Percentiles rank a stretch among this genome's conserved stretches.
phyloP scores from a whole-genome alignment of 2,329 filamentous ascomycete genomes.

The Dichotomopilus funicola region DNA sequence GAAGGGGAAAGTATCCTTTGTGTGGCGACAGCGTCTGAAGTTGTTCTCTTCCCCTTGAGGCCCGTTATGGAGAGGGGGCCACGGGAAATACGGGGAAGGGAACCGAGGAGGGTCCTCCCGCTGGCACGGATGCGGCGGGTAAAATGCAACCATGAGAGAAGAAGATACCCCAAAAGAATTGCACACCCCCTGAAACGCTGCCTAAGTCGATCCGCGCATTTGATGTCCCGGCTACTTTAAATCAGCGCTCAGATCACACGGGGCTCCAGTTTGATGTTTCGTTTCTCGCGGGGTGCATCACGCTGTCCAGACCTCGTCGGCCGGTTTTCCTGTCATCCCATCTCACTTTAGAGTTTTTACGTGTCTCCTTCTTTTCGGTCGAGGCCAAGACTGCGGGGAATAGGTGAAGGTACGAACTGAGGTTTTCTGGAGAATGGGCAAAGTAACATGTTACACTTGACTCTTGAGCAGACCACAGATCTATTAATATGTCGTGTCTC shows the following conservation, averaged over 20 bases:
- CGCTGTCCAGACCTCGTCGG: no score
- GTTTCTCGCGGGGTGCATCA: conserved; percentile 8
- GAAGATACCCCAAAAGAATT: not conserved
- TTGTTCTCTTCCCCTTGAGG: not conserved
- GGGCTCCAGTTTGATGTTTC: conserved; percentile 5
- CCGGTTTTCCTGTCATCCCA: not conserved
- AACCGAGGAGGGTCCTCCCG: not conserved
- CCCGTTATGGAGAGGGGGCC: not conserved
- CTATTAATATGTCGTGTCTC: no score
- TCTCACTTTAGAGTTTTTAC: not conserved
- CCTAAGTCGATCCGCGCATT: not conserved
- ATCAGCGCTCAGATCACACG: not conserved
- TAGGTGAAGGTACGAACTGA: no score
- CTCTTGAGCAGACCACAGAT: no score
- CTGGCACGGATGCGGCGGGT: conserved; percentile 6
- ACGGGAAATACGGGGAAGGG: no score
- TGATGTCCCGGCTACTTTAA: not conserved
- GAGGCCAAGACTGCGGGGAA: no score
- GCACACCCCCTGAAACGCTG: conserved; percentile 1
- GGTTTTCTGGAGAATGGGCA: no score
- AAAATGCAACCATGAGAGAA: not conserved
- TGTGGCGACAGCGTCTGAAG: not conserved
- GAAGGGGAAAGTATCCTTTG: not conserved
- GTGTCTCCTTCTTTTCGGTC: not conserved
- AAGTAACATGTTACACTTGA: no score